A percentile compares a stretch with the other conserved stretches of the same genome.
phyloP scores from a whole-genome alignment of 108 stramenopile genomes.

The Seminavis robusta region DNA sequence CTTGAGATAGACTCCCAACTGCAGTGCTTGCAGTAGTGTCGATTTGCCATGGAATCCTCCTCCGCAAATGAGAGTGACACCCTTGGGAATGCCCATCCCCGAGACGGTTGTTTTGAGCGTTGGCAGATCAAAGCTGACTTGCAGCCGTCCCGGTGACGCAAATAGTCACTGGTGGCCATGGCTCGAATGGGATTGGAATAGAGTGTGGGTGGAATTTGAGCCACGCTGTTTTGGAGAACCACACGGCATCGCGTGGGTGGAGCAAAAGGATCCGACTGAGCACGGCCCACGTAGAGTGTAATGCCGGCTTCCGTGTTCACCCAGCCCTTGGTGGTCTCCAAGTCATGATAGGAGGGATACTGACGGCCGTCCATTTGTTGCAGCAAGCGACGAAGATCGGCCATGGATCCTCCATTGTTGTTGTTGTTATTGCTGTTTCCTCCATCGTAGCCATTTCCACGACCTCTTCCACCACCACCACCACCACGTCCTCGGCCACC shows the following conservation, averaged over 20 bases:
- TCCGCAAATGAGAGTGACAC: slow-evolving; percentile 93
- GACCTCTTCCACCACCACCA: slow-evolving; percentile 36
- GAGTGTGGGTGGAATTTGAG: slow-evolving; percentile 69
- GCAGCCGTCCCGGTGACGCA: slow-evolving; percentile 62
- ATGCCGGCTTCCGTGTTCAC: slow-evolving; percentile 40
- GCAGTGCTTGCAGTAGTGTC: slow-evolving; percentile 85
- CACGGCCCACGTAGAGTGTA: slow-evolving; percentile 70
- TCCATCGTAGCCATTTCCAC: slow-evolving; percentile 4
- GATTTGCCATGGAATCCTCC: slow-evolving; percentile 99
- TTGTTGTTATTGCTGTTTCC: neutral
- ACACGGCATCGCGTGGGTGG: slow-evolving; percentile 87
- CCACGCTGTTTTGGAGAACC: slow-evolving; percentile 46
- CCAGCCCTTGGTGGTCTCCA: slow-evolving; percentile 77
- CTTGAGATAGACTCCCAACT: slow-evolving; percentile 92
- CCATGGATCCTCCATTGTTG: slow-evolving; percentile 54
- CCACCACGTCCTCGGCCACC: slow-evolving; percentile 44
- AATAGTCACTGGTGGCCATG: slow-evolving; percentile 80
- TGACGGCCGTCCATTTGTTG: slow-evolving; percentile 72
- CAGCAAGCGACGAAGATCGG: slow-evolving; percentile 59
- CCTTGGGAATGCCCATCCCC: slow-evolving; percentile 91
- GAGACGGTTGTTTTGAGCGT: slow-evolving; percentile 52
- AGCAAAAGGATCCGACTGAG: slow-evolving; percentile 94
- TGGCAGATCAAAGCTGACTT: slow-evolving; percentile 45
- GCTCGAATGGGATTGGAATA: slow-evolving; percentile 64
- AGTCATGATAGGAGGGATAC: slow-evolving; percentile 89